Base-by-base conservation (phyloP, 306 rosid species). In the Nissolia schottii region DNA sequence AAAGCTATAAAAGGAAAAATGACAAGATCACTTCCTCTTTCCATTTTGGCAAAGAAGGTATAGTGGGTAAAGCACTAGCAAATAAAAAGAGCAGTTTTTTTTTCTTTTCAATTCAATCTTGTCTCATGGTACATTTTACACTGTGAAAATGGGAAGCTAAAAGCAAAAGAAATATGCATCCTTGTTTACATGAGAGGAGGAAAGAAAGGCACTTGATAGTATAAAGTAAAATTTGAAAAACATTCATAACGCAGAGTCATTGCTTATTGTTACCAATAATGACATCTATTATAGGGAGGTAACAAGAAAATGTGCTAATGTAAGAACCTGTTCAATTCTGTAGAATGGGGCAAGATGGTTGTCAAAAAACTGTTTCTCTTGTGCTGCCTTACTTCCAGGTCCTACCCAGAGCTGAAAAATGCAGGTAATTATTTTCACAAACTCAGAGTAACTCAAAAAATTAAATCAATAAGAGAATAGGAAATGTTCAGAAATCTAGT, bases 381-480 rank as follows among this genome's bases (percentile, higher is more conserved):
- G 88, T 6, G 97, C 96, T 56, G 99, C 97, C 81, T 81, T 89
- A 84, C 99, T 94, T 82, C 97, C 99, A 64, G 95, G 97, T 69
- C 99, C 97, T 64, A 94, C 97, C 99, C 99, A 94, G 55, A 94
- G 93, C 99, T 89, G 92, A 79, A 77, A 89, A 77, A 51, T 56
- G 64, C 6, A 84, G 55, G 71, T 61, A 79, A 20, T 71, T 67
- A 38, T 57, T 68, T 76, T 71, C 37, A 45, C 49, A 55, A 53
- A 75, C 71, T 41, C 59, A 22, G 20, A 57, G 46, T 16, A 63
- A 25, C 28, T 27, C 56, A 63, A 18, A 59, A 56, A 57, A 43
- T 50, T 51, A 76, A 67, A 28, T 49, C 10, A 51, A 71, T 23
- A 50, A 10, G 16, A 58, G 4, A 70, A 38, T 65, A 50, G 43